Evolutionary conservation across 2,329 filamentous ascomycete genomes (phyloP).

Genomic region (Penicillium sp.): DNA sequence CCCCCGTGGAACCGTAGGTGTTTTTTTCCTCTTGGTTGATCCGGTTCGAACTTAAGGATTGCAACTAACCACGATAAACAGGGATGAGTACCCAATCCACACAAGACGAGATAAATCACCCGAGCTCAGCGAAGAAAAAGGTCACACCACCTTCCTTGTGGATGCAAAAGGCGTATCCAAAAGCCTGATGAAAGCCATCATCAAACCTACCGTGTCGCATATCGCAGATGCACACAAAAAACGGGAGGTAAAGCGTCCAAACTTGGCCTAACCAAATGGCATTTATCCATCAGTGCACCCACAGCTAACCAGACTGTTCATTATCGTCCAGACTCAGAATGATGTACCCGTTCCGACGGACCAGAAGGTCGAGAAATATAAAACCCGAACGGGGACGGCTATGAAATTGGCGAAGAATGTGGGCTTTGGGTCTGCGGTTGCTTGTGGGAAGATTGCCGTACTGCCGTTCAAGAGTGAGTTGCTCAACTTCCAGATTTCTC

Average conservation of each 20-base stretch:
- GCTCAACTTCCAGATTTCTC: not conserved
- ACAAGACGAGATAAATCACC: not conserved
- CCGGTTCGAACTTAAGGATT: not conserved
- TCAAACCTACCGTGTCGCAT: constrained; percentile 10
- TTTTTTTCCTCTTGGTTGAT: not conserved
- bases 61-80: not conserved
- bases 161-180: not conserved
- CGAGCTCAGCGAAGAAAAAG: not conserved
- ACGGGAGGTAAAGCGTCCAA: not conserved
- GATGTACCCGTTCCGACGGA: not conserved
- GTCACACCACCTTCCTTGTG: not conserved
- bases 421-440: constrained; percentile 7
- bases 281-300: not conserved
- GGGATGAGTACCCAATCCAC: not conserved
- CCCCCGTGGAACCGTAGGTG: not conserved
- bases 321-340: not conserved
- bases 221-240: constrained; percentile 5
- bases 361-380: not conserved
- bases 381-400: not conserved
- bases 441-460: constrained; percentile 8
- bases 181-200: constrained; percentile 9
- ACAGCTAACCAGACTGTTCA: not conserved
- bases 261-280: not conserved
- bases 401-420: constrained; percentile 1
- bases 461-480: constrained; percentile 11